Evolutionary conservation across 1,284 basidiomycete species (phyloP).

Genomic region (Entoloma clypeatum): DNA sequence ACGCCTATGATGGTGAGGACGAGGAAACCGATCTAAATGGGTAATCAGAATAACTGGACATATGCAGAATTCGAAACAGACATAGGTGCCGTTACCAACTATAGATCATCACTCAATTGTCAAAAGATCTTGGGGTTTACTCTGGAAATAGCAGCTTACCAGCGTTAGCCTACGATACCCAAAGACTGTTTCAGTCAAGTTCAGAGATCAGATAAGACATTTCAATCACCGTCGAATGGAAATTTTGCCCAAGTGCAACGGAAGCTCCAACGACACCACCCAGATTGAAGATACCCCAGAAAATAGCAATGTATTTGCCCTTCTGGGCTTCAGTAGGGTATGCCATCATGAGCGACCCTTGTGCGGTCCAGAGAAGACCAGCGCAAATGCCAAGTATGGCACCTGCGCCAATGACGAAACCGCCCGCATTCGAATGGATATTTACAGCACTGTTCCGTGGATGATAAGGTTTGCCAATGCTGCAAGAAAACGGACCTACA

Average conservation of each 20-base stretch:
- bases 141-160: conserved; percentile 20
- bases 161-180: conserved; percentile 23
- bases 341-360: conserved; percentile 80
- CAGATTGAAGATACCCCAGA: conserved; percentile 76
- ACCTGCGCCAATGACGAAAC: conserved; percentile 74
- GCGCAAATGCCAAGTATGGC: conserved; percentile 83
- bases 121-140: not conserved
- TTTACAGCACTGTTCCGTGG: conserved; percentile 52
- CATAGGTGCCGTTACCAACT: conserved; percentile 62
- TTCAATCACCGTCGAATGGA: conserved; percentile 40
- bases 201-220: not conserved
- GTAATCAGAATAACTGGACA: not conserved
- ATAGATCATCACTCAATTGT: not conserved
- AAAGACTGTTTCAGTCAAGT: conserved; percentile 4
- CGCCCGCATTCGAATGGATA: conserved; percentile 55
- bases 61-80: conserved; percentile 26
- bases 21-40: conserved; percentile 64
- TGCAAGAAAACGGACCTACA: conserved; percentile 40
- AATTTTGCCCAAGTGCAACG: conserved; percentile 60
- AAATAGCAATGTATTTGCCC: conserved; percentile 72
- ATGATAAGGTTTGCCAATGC: not conserved
- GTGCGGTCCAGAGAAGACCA: conserved; percentile 82
- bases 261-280: conserved; percentile 68
- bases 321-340: conserved; percentile 80
- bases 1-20: conserved; percentile 66